Percentiles rank a stretch among this genome's conserved stretches.
Conservation (phyloP, 148 eudicot genomes). For the Spergularia bocconei region DNA sequence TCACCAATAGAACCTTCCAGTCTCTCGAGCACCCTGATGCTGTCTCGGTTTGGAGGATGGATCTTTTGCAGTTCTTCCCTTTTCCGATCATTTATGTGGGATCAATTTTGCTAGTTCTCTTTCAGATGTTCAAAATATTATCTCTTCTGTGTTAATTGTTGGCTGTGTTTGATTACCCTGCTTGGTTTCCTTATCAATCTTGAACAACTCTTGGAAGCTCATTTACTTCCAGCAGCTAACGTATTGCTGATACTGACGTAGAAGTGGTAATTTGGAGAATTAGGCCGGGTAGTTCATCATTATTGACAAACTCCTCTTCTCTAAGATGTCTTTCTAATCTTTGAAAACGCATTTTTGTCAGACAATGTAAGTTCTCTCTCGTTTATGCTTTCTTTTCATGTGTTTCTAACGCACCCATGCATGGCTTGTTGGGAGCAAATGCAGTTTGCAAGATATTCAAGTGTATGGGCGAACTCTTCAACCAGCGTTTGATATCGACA, state of each 20-base stretch:
- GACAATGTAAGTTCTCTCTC: neutral
- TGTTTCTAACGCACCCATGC: neutral
- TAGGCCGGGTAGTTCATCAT: neutral
- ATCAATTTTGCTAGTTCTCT: too few species aligned
- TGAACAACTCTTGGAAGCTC: too few species aligned
- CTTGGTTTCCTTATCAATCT: too few species aligned
- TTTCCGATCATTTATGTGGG: too few species aligned
- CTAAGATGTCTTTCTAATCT: neutral
- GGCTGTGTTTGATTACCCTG: too few species aligned
- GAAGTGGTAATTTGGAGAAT: neutral
- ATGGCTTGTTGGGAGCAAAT: neutral
- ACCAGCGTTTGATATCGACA: slow-evolving; percentile 43
- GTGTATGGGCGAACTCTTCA: slow-evolving; percentile 41
- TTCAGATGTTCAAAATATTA: too few species aligned
- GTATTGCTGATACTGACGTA: neutral
- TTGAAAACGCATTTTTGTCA: neutral
- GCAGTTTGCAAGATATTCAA: slow-evolving; percentile 52
- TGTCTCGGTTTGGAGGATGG: too few species aligned
- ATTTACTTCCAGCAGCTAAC: too few species aligned
- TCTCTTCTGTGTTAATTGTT: too few species aligned
- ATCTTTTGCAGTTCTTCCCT: too few species aligned
- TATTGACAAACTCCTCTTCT: neutral
- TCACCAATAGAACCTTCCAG: too few species aligned
- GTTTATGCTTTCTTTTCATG: neutral
- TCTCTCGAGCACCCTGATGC: too few species aligned